phyloP scores from a whole-genome alignment of 345 rosid genomes.

The Eucalyptus paniculata region DNA sequence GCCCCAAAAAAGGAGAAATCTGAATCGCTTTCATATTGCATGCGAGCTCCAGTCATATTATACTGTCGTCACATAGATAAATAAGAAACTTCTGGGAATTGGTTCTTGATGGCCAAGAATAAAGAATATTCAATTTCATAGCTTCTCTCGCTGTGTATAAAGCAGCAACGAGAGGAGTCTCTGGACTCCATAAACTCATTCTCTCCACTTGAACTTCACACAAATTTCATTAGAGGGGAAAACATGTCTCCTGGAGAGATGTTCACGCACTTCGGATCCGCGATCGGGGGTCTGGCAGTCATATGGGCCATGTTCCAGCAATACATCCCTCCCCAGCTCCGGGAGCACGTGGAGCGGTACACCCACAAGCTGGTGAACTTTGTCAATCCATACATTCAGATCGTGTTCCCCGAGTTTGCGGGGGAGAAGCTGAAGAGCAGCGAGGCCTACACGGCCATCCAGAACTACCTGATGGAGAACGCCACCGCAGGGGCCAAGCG shows the following conservation, averaged over 20 bases:
- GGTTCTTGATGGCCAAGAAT: not conserved
- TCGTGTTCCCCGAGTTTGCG: slow-evolving; percentile 21
- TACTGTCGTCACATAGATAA: not conserved
- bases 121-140: not conserved
- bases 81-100: not conserved
- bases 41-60: not conserved
- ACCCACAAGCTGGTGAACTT: not conserved
- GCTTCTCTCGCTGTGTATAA: slow-evolving; percentile 13
- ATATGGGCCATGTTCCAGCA: slow-evolving; percentile 11
- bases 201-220: not conserved
- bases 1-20: not conserved
- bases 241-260: not conserved
- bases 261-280: not conserved
- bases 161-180: not conserved
- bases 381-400: slow-evolving; percentile 27
- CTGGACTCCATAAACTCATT: not conserved
- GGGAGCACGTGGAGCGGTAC: not conserved
- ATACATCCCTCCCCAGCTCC: slow-evolving; percentile 13
- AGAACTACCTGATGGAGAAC: slow-evolving; percentile 23
- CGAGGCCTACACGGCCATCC: slow-evolving; percentile 21
- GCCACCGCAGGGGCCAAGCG: slow-evolving; percentile 27
- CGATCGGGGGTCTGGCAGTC: not conserved
- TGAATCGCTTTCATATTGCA: not conserved
- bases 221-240: not conserved
- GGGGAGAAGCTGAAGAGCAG: slow-evolving; percentile 17